phyloP scores from a whole-genome alignment of 2,329 filamentous ascomycete species.

The Clonostachys chloroleuca region DNA sequence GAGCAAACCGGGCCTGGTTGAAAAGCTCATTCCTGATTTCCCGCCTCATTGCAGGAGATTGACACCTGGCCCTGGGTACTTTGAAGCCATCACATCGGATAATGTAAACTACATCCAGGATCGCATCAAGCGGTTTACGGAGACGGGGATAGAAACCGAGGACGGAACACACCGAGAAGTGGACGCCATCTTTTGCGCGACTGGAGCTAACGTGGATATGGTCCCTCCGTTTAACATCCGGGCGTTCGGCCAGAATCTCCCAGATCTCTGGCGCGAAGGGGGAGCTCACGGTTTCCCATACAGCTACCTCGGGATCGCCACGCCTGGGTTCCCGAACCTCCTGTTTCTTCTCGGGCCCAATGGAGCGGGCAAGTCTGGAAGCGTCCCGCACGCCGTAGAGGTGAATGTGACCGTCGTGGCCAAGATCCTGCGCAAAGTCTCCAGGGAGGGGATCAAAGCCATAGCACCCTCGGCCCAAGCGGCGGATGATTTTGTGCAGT shows the following conservation, averaged over 20 bases:
- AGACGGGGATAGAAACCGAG: neutral
- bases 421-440: constrained; percentile 58
- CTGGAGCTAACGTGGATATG: neutral
- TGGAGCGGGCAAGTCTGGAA: constrained; percentile 17
- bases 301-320: constrained; percentile 60
- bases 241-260: neutral
- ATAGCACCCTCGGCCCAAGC: neutral
- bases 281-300: constrained; percentile 16
- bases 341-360: constrained; percentile 61
- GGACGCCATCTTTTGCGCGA: neutral
- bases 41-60: constrained; percentile 14
- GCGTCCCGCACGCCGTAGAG: constrained; percentile 17
- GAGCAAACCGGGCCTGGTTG: neutral
- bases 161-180: neutral
- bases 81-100: constrained; percentile 11
- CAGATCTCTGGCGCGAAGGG: constrained; percentile 30
- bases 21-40: constrained; percentile 10
- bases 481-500: constrained; percentile 12
- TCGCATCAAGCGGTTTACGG: neutral
- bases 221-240: neutral
- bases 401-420: constrained; percentile 48
- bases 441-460: constrained; percentile 58
- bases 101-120: constrained; percentile 1
- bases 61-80: constrained; percentile 13
- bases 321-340: constrained; percentile 64